A percentile compares a stretch with the other conserved stretches of the same genome.
phyloP scores from a whole-genome alignment of 371 early-diverging fungal genomes.

The Circinella minor region DNA sequence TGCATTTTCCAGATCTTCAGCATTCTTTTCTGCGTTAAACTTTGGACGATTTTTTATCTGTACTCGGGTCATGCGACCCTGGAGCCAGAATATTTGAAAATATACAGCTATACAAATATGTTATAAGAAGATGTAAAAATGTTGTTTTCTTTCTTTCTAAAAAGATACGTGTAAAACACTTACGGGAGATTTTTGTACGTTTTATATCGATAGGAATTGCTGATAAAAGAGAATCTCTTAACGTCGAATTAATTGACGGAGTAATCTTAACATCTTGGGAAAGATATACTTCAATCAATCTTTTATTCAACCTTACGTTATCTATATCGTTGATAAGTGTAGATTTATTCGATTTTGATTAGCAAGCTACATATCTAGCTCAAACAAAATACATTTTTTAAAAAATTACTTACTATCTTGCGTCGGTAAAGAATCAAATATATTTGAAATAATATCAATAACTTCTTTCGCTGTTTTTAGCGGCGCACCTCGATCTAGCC shows the following conservation, averaged over 20 bases:
- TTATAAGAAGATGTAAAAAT: too few species aligned
- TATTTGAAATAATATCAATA: constrained; percentile 57
- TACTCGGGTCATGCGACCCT: constrained; percentile 62
- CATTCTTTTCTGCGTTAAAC: constrained; percentile 55
- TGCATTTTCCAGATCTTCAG: constrained; percentile 65
- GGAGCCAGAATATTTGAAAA: constrained; percentile 60
- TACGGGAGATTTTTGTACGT: constrained; percentile 22
- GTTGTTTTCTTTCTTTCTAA: neutral
- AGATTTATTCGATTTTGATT: neutral
- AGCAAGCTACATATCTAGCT: neutral
- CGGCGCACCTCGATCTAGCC: constrained; percentile 38
- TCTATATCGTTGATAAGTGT: neutral
- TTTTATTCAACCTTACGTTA: constrained; percentile 30
- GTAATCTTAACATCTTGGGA: constrained; percentile 39
- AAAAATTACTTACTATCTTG: constrained; percentile 34
- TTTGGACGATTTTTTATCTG: constrained; percentile 64
- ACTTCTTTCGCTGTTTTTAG: constrained; percentile 62
- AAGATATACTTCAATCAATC: constrained; percentile 40
- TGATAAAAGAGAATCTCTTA: constrained; percentile 14
- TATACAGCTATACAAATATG: constrained; percentile 35
- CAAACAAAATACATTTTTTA: neutral
- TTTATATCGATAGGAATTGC: constrained; percentile 14
- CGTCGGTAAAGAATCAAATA: constrained; percentile 58
- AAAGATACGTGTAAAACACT: neutral
- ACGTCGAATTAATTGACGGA: constrained; percentile 23